Evolutionary conservation across 768 basidiomycete genomes (phyloP), one percentile per base, ranked within the genome.

Genomic region (Pisolithus orientalis): DNA sequence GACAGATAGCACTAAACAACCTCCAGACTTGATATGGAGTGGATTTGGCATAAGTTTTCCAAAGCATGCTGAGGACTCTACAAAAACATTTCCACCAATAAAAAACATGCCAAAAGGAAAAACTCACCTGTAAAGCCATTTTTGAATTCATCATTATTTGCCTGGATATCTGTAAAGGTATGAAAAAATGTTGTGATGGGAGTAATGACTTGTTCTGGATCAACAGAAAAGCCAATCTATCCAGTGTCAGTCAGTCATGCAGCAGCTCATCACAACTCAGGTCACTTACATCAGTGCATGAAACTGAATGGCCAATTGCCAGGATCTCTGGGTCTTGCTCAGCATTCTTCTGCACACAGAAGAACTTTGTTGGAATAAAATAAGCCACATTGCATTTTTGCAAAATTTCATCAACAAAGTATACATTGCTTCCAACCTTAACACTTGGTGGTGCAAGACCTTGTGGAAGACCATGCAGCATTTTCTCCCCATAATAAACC

Each of bases 331-430:
- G 13, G 14, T 39, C 38, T 39, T 13, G 17, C 14, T 13, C 17
- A 17, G 38, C 14, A 5, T 17, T 17, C 17, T 14, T 13, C 17
- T 39, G 13, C 17, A 5, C 38, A 13, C 17, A 17, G 17, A 39
- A 39, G 17, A 39, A 39, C 5, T 39, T 39, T 14, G 13, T 39
- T 13, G 38, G 38, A 39, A 39, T 39, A 14, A 39, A 39, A 14
- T 39, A 39, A 39, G 48, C 49, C 16, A 44, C 44, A 3, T 39
- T 43, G 25, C 55, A 25, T 13, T 53, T 40, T 8, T 49, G 44
- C 16, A 57, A 24, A 1, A 67, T n/a, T 51, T 63, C 57, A 10
- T 62, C 42, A 1, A 60, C 44, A 40, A 56, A 67, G 39, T 53
- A 62, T 43, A 66, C 25, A 1, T 39, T 51, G 52, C 29, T 34